phyloP scores from a whole-genome alignment of 768 basidiomycete species.

The Hypholoma sublateritium region DNA sequence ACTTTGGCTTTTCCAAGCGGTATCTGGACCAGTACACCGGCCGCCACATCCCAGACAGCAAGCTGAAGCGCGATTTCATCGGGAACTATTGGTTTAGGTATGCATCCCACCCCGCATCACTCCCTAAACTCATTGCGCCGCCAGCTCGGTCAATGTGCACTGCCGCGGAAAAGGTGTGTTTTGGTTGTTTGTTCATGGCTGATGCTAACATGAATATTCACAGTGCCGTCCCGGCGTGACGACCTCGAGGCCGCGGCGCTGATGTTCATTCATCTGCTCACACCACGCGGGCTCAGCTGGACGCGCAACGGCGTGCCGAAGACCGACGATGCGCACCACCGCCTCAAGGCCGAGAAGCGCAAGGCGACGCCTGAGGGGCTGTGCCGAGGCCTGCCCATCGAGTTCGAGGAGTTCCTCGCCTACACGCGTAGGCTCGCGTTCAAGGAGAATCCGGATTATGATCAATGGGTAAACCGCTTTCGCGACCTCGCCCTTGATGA shows the following conservation, averaged over 20 bases:
- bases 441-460: slow-evolving; percentile 68
- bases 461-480: slow-evolving; percentile 64
- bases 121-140: slow-evolving; percentile 4
- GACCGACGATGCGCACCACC: slow-evolving; percentile 59
- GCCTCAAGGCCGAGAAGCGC: slow-evolving; percentile 64
- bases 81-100: slow-evolving; percentile 85
- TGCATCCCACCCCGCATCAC: slow-evolving; percentile 5
- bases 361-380: slow-evolving; percentile 61
- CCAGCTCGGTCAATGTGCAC: slow-evolving; percentile 70
- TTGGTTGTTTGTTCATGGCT: neutral
- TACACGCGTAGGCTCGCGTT: slow-evolving; percentile 73
- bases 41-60: slow-evolving; percentile 73
- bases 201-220: neutral
- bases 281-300: slow-evolving; percentile 74
- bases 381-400: slow-evolving; percentile 64
- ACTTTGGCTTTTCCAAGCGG: slow-evolving; percentile 81
- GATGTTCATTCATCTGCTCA: slow-evolving; percentile 80
- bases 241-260: slow-evolving; percentile 77
- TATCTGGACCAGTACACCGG: slow-evolving; percentile 67
- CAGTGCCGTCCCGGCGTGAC: slow-evolving; percentile 78
- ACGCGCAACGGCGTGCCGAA: slow-evolving; percentile 81
- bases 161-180: slow-evolving; percentile 71
- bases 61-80: slow-evolving; percentile 68
- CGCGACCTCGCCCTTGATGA: slow-evolving; percentile 55
- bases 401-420: slow-evolving; percentile 75